Evolutionary conservation across 129 eudicot species (phyloP).

Genomic region (Flaveria ramosissima): DNA sequence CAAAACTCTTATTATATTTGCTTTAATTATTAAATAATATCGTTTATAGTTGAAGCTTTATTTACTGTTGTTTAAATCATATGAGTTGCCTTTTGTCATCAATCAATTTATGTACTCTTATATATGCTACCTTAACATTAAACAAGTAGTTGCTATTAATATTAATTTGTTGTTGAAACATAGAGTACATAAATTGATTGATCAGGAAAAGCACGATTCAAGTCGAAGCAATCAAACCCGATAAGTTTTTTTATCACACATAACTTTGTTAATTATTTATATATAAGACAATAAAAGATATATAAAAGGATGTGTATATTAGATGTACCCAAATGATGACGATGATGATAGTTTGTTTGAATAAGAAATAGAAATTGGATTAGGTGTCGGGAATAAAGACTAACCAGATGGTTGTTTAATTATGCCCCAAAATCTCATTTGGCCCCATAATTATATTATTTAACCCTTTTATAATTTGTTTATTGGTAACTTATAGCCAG

Average conservation of each 20-base stretch:
- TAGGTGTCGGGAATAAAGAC: conserved; percentile 30
- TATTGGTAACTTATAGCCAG: conserved; percentile 7
- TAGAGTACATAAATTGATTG: no score
- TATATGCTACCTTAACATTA: not conserved
- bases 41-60: not conserved
- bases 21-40: not conserved
- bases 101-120: not conserved
- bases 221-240: conserved; percentile 5
- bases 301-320: not conserved
- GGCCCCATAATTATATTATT: conserved; percentile 29
- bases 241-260: conserved; percentile 13
- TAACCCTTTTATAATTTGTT: conserved; percentile 15
- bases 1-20: conserved; percentile 12
- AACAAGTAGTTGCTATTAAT: not conserved
- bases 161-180: conserved; percentile 18
- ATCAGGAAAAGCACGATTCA: conserved; percentile 6
- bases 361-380: conserved; percentile 25
- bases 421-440: conserved; percentile 18
- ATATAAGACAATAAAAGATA: not conserved
- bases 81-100: not conserved
- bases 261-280: not conserved
- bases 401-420: conserved; percentile 18
- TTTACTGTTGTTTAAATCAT: not conserved
- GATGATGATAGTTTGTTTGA: conserved; percentile 28
- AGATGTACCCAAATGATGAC: conserved; percentile 21